Conservation (phyloP, 805 yeast genomes). For the Debaryomyces tyrocola region DNA sequence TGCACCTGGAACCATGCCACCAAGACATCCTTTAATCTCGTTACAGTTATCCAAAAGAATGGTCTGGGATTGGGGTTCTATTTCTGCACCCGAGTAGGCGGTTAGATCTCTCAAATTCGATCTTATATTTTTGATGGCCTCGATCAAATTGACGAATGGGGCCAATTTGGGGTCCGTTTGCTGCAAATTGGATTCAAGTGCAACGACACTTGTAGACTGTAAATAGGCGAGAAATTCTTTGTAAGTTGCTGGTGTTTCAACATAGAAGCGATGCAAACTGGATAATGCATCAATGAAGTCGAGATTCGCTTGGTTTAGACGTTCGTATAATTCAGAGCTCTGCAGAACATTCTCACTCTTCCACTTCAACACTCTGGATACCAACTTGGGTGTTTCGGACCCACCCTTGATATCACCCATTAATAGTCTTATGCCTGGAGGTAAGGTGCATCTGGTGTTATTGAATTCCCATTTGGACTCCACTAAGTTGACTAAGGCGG, state of each 20-base stretch:
- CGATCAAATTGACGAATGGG: slow-evolving; percentile 31
- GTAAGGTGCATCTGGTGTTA: slow-evolving; percentile 59
- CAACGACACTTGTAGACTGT: not conserved
- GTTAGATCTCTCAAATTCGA: slow-evolving; percentile 61
- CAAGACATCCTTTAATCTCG: slow-evolving; percentile 69
- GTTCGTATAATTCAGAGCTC: slow-evolving; percentile 52
- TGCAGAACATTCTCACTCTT: slow-evolving; percentile 48
- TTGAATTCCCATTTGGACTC: slow-evolving; percentile 61
- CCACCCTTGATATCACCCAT: slow-evolving; percentile 96
- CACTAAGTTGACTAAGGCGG: slow-evolving; percentile 33
- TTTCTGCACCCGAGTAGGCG: slow-evolving; percentile 68
- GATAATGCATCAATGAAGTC: slow-evolving; percentile 50
- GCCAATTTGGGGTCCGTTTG: slow-evolving; percentile 2
- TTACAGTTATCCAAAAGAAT: slow-evolving; percentile 53
- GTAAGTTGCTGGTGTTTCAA: slow-evolving; percentile 36
- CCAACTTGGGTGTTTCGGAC: slow-evolving; percentile 91
- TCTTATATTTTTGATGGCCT: slow-evolving; percentile 54
- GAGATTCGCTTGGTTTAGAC: slow-evolving; percentile 60
- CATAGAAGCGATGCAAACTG: slow-evolving; percentile 34
- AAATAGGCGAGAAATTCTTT: slow-evolving; percentile 17
- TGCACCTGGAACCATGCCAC: slow-evolving; percentile 99
- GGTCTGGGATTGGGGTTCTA: slow-evolving; percentile 84
- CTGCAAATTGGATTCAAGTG: slow-evolving; percentile 6
- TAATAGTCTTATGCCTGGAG: slow-evolving; percentile 63
- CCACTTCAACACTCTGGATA: slow-evolving; percentile 76